Conservation (phyloP, 805 yeast genomes). For the Saccharomycopsis lassenensis region DNA sequence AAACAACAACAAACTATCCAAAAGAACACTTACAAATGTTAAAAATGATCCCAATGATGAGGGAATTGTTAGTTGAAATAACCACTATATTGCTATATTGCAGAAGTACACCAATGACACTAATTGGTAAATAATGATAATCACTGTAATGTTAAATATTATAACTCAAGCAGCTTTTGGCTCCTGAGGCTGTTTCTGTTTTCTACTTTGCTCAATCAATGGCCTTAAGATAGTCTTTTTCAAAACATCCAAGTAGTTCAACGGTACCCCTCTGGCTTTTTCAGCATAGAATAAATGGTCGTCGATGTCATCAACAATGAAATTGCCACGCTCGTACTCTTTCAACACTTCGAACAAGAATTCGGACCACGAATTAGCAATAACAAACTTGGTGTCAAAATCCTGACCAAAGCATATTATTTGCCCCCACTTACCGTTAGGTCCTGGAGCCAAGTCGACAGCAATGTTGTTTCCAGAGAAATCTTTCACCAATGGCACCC, state of each 20-base stretch:
- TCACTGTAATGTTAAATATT: no score
- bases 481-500: slow-evolving; percentile 91
- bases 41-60: no score
- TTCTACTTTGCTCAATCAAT: slow-evolving; percentile 17
- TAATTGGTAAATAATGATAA: no score
- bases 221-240: slow-evolving; percentile 25
- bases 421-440: slow-evolving; percentile 78
- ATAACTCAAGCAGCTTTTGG: no score
- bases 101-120: no score
- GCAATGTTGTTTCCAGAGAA: slow-evolving; percentile 87
- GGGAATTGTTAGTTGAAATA: no score
- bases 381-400: slow-evolving; percentile 77
- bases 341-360: slow-evolving; percentile 74
- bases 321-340: slow-evolving; percentile 77
- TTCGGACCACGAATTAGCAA: slow-evolving; percentile 85
- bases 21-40: no score
- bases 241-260: slow-evolving; percentile 31
- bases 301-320: slow-evolving; percentile 52
- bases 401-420: slow-evolving; percentile 90
- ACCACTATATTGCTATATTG: no score
- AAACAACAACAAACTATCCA: no score
- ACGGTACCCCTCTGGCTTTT: slow-evolving; percentile 67
- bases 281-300: slow-evolving; percentile 55
- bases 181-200: no score
- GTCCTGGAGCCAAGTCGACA: slow-evolving; percentile 77